Evolutionary conservation across 169 alveolate genomes (phyloP).

Genomic region (Plasmodium coatneyi): DNA sequence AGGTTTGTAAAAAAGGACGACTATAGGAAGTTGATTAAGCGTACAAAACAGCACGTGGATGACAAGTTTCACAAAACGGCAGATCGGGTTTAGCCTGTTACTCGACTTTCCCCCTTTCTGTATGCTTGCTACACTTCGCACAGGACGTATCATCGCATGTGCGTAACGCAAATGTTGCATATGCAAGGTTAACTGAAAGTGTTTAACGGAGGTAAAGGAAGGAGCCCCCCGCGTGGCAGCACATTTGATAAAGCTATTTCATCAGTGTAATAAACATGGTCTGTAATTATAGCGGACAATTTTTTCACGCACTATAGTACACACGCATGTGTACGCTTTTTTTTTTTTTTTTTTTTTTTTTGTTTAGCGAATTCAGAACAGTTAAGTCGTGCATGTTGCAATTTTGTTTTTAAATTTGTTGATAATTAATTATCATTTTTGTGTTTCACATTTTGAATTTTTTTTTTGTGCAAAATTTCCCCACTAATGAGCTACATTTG

Average conservation of each 20-base stretch:
- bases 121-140: neutral
- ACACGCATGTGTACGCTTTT: neutral
- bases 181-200: neutral
- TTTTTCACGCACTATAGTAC: neutral
- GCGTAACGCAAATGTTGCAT: neutral
- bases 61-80: conserved; percentile 67
- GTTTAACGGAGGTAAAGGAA: neutral
- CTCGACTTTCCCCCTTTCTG: neutral
- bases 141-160: neutral
- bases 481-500: neutral
- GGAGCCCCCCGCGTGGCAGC: neutral
- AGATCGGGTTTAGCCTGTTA: neutral
- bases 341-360: neutral
- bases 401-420: neutral
- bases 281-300: neutral
- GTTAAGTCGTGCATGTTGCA: neutral
- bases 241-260: neutral
- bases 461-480: neutral
- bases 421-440: neutral
- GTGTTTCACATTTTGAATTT: neutral
- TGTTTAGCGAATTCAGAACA: neutral
- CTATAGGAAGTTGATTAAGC: conserved; percentile 50
- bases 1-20: conserved; percentile 58
- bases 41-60: conserved; percentile 68
- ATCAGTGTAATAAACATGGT: neutral